These are phyloP conservation scores for Erythrophleum ivorense DNA, from an alignment of 331 rosid genomes.

Conservation along the genomic window DNA sequence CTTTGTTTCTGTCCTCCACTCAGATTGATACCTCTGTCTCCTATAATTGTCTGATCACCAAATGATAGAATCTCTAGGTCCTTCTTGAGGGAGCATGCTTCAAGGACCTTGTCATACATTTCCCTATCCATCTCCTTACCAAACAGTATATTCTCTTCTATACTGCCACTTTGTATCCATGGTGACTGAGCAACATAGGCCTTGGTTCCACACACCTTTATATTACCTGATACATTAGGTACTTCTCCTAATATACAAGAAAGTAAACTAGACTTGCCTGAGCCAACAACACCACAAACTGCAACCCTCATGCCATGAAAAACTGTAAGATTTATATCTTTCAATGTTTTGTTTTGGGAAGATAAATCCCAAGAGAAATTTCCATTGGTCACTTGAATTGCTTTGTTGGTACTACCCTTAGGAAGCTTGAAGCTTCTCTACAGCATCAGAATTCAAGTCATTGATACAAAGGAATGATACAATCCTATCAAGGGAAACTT, in stretches of 20 bases:
- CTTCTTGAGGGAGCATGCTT: constrained; percentile 76
- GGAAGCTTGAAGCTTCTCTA: constrained; percentile 76
- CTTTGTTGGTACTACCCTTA: constrained; percentile 57
- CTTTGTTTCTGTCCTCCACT: constrained; percentile 94
- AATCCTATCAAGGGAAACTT: constrained; percentile 85
- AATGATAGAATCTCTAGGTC: constrained; percentile 73
- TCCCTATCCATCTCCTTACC: constrained; percentile 71
- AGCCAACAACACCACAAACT: constrained; percentile 86
- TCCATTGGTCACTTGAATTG: constrained; percentile 58
- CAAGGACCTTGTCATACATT: constrained; percentile 70
- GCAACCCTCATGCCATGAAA: constrained; percentile 78
- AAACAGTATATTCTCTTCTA: constrained; percentile 83
- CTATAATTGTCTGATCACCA: constrained; percentile 84
- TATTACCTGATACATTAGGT: constrained; percentile 65
- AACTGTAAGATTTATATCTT: constrained; percentile 57
- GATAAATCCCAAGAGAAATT: constrained; percentile 52
- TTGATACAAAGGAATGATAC: constrained; percentile 70
- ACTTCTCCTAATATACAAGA: constrained; percentile 83
- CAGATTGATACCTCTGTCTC: constrained; percentile 88
- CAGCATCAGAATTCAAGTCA: constrained; percentile 61
- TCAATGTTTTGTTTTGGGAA: constrained; percentile 56
- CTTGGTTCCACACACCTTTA: constrained; percentile 74
- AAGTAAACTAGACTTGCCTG: constrained; percentile 88
- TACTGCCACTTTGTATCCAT: constrained; percentile 87
- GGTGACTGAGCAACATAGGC: constrained; percentile 91